These are phyloP conservation scores for Teratosphaeriaceae sp. DNA, from an alignment of 2,329 filamentous ascomycete genomes.

Conservation along the genomic window DNA sequence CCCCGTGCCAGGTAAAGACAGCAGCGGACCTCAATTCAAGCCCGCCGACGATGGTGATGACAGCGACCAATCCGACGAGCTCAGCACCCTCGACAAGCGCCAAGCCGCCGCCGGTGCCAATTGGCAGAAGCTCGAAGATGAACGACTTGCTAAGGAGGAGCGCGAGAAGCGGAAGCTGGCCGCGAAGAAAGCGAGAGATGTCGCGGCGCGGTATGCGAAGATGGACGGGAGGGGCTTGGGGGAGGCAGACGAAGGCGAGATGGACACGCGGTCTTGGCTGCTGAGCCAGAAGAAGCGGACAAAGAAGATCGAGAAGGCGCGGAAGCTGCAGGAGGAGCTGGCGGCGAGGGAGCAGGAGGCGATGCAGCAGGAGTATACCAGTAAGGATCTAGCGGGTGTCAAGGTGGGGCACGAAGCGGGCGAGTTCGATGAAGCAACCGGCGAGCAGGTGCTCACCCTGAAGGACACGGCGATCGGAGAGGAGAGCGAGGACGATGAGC, in stretches of 20 bases:
- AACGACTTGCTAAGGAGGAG: slow-evolving; percentile 63
- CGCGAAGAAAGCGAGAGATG: slow-evolving; percentile 81
- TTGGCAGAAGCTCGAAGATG: slow-evolving; percentile 63
- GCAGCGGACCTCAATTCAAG: slow-evolving; percentile 52
- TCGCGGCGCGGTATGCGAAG: slow-evolving; percentile 66
- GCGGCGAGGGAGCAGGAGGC: slow-evolving; percentile 60
- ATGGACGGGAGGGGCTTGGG: slow-evolving; percentile 80
- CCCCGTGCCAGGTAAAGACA: slow-evolving; percentile 65
- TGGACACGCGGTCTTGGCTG: slow-evolving; percentile 82
- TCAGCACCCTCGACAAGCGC: slow-evolving; percentile 78
- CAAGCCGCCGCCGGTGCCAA: slow-evolving; percentile 69
- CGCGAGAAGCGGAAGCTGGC: slow-evolving; percentile 76
- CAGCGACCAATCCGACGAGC: slow-evolving; percentile 60
- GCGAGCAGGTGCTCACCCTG: slow-evolving; percentile 88
- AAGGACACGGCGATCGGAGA: slow-evolving; percentile 85
- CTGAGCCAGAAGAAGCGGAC: slow-evolving; percentile 86
- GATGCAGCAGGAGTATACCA: slow-evolving; percentile 70
- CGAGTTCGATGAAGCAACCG: slow-evolving; percentile 65
- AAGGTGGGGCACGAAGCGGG: slow-evolving; percentile 84
- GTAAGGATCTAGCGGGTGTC: slow-evolving; percentile 80
- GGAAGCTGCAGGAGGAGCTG: slow-evolving; percentile 66
- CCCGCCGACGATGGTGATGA: slow-evolving; percentile 40
- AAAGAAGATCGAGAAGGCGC: slow-evolving; percentile 74
- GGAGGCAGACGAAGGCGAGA: slow-evolving; percentile 56
- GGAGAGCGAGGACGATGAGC: slow-evolving; percentile 76